phyloP scores from a whole-genome alignment of 495 filamentous ascomycete genomes.

The Aspergillus coremiiformis region DNA sequence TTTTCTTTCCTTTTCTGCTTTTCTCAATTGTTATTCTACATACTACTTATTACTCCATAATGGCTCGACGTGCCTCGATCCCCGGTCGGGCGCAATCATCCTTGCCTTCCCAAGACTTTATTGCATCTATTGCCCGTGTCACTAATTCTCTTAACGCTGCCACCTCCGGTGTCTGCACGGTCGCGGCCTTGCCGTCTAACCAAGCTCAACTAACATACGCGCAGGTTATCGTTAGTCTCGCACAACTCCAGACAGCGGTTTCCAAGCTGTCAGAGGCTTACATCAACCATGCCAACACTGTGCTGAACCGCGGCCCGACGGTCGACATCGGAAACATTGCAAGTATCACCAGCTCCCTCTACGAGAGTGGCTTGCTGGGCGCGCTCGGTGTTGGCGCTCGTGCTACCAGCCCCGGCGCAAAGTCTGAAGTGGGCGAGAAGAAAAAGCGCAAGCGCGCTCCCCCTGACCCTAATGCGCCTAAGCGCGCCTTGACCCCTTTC shows the following conservation, averaged over 20 bases:
- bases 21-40: neutral
- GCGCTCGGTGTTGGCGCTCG: constrained; percentile 21
- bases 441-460: constrained; percentile 77
- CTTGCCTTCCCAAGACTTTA: constrained; percentile 1
- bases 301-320: constrained; percentile 57
- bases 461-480: constrained; percentile 89
- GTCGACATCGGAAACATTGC: constrained; percentile 45
- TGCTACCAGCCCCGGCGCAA: constrained; percentile 31
- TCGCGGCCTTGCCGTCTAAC: neutral
- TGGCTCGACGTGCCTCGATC: constrained; percentile 18
- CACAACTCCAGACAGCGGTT: constrained; percentile 65
- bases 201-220: constrained; percentile 16
- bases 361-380: constrained; percentile 36
- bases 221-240: constrained; percentile 66
- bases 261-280: constrained; percentile 70
- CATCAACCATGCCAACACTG: constrained; percentile 70
- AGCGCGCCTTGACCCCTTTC: constrained; percentile 86
- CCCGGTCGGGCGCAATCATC: constrained; percentile 5
- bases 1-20: neutral
- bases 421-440: constrained; percentile 53
- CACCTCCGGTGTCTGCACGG: constrained; percentile 3
- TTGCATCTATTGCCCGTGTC: constrained; percentile 7
- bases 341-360: constrained; percentile 39
- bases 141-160: constrained; percentile 5
- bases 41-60: neutral